Conservation (phyloP, 2,329 filamentous ascomycete genomes). For the Emmonsiellopsis sp. region DNA sequence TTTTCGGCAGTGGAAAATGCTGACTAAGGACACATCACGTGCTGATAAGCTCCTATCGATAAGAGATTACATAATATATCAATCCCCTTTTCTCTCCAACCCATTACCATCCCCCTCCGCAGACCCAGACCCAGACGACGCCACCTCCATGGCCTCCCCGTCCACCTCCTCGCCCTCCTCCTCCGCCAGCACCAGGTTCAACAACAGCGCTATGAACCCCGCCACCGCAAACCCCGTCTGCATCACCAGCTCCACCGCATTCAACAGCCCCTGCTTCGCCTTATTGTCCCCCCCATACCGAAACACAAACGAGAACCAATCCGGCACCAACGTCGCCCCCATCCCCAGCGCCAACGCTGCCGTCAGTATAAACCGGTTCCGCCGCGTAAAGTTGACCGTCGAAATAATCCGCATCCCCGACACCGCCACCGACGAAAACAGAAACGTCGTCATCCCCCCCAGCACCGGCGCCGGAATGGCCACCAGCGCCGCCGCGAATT, state of each 20-base stretch:
- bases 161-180: constrained; percentile 60
- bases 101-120: neutral
- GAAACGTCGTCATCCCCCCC: constrained; percentile 50
- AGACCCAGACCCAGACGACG: neutral
- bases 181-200: constrained; percentile 65
- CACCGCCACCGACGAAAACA: constrained; percentile 58
- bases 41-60: neutral
- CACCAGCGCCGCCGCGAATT: constrained; percentile 60
- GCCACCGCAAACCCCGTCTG: constrained; percentile 55
- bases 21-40: neutral
- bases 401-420: constrained; percentile 59
- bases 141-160: constrained; percentile 12
- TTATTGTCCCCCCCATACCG: constrained; percentile 49
- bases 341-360: constrained; percentile 54
- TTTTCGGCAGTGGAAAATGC: too few relatives aligned
- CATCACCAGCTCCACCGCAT: constrained; percentile 56
- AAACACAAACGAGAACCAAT: constrained; percentile 41
- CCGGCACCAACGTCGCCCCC: constrained; percentile 40
- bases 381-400: constrained; percentile 53
- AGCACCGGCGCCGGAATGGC: constrained; percentile 49
- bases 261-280: constrained; percentile 51
- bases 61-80: neutral
- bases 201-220: constrained; percentile 60
- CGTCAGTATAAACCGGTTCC: constrained; percentile 59
- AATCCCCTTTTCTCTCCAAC: neutral